These are phyloP conservation scores for Neopestalotiopsis sp. DNA, from an alignment of 2,329 filamentous ascomycete genomes.

Conservation along the genomic window DNA sequence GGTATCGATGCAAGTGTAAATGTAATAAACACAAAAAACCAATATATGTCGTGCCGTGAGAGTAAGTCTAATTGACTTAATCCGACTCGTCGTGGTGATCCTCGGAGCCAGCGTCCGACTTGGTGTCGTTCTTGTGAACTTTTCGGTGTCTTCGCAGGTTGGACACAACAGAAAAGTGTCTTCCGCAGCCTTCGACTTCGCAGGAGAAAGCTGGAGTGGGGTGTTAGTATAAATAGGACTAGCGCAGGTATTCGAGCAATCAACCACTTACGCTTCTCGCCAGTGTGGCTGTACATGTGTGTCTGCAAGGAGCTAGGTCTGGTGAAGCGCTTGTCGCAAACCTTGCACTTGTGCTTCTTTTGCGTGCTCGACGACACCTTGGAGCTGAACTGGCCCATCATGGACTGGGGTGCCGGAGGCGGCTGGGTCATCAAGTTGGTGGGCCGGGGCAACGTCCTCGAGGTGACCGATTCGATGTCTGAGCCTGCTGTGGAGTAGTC, in stretches of 20 bases:
- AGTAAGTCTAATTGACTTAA: constrained; percentile 34
- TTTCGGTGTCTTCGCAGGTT: constrained; percentile 95
- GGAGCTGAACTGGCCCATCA: constrained; percentile 99
- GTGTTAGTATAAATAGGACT: neutral
- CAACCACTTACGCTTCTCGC: constrained; percentile 86
- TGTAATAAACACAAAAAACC: constrained; percentile 20
- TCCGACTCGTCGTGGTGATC: constrained; percentile 68
- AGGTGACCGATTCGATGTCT: constrained; percentile 81
- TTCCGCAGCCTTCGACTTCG: constrained; percentile 91
- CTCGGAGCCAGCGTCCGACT: constrained; percentile 67
- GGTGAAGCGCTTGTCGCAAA: constrained; percentile 97
- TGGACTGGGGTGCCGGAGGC: constrained; percentile 87
- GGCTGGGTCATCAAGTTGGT: constrained; percentile 63
- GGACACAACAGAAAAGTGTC: constrained; percentile 96
- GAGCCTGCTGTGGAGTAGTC: constrained; percentile 92
- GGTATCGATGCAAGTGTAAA: constrained; percentile 14
- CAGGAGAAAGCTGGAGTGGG: constrained; percentile 78
- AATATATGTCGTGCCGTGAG: constrained; percentile 26
- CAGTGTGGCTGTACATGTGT: constrained; percentile 98
- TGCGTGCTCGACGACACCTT: constrained; percentile 95
- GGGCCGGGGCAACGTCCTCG: constrained; percentile 83
- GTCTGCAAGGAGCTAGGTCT: constrained; percentile 93
- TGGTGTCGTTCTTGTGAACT: constrained; percentile 83
- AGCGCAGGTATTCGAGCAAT: neutral
- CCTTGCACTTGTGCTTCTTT: constrained; percentile 99